These are phyloP conservation scores for Anthostomella pinea DNA, from an alignment of 2,329 filamentous ascomycete species.

Conservation along the genomic window DNA sequence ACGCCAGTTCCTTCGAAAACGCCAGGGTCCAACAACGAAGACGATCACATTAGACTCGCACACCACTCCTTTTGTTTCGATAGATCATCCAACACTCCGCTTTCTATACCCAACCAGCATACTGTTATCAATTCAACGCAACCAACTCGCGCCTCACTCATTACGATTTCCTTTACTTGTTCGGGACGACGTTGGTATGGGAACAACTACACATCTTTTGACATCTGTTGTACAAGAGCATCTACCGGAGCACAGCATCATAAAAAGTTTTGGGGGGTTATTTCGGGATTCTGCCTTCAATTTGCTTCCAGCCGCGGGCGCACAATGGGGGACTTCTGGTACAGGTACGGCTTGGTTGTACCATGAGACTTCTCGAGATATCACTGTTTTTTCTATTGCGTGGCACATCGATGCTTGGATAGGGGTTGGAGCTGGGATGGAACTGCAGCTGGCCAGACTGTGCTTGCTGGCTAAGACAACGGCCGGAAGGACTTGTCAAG, in stretches of 20 bases:
- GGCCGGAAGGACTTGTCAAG: constrained; percentile 11
- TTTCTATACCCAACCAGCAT: constrained; percentile 26
- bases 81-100: constrained; percentile 19
- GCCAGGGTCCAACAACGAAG: constrained; percentile 58
- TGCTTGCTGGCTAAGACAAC: constrained; percentile 12
- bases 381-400: constrained; percentile 30
- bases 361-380: constrained; percentile 30
- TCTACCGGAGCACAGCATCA: constrained; percentile 51
- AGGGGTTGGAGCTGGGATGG: constrained; percentile 21
- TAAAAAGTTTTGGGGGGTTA: constrained; percentile 39
- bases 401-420: constrained; percentile 26
- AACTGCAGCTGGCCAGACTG: constrained; percentile 15
- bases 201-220: constrained; percentile 26
- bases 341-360: constrained; percentile 27
- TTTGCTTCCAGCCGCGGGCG: constrained; percentile 29
- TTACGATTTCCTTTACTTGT: constrained; percentile 26
- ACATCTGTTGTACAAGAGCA: constrained; percentile 45
- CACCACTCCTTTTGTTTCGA: constrained; percentile 9
- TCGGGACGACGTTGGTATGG: constrained; percentile 25
- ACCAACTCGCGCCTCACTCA: constrained; percentile 26
- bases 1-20: constrained; percentile 86
- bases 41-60: constrained; percentile 48
- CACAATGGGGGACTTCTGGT: constrained; percentile 25
- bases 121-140: constrained; percentile 16
- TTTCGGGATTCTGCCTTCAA: constrained; percentile 28